phyloP scores from a whole-genome alignment of 192 early-diverging fungal genomes.

The Powellomyces hirtus region DNA sequence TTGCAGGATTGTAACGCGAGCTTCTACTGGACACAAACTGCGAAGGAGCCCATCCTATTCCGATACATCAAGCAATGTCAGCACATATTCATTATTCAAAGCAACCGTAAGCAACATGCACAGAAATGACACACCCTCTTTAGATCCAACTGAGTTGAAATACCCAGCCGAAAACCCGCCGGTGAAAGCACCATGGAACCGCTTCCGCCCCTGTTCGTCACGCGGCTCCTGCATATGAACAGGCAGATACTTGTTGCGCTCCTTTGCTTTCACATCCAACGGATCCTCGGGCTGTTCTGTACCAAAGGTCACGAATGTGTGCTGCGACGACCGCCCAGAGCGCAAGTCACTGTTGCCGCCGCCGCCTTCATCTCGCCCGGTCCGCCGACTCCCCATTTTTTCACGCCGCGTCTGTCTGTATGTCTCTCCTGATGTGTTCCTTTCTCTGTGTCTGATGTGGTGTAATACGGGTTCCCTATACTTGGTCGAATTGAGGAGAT shows the following conservation, averaged over 20 bases:
- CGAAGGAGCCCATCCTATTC: slow-evolving; percentile 70
- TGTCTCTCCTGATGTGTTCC: too few species aligned
- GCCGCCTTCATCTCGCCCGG: too few species aligned
- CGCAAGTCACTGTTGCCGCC: too few species aligned
- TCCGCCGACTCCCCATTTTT: too few species aligned
- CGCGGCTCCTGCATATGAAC: slow-evolving; percentile 48
- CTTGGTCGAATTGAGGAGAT: too few species aligned
- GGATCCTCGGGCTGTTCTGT: slow-evolving; percentile 41
- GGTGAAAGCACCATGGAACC: slow-evolving; percentile 90
- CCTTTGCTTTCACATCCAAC: slow-evolving; percentile 40
- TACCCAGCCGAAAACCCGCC: slow-evolving; percentile 96
- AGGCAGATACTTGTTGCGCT: slow-evolving; percentile 49
- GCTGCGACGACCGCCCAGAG: neutral
- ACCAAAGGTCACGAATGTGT: slow-evolving; percentile 32
- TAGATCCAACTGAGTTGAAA: slow-evolving; percentile 92
- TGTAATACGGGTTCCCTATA: too few species aligned
- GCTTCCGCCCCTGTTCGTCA: slow-evolving; percentile 64
- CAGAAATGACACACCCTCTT: slow-evolving; percentile 63
- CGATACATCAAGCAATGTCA: too few species aligned
- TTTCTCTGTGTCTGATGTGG: too few species aligned
- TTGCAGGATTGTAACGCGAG: slow-evolving; percentile 48
- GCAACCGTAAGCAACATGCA: neutral
- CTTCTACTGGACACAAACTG: slow-evolving; percentile 76
- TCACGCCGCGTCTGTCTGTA: too few species aligned
- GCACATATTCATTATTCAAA: neutral